A percentile compares a stretch with the other conserved stretches of the same genome.
phyloP scores from a whole-genome alignment of 805 yeast species.

The Clavispora phyllophila region DNA sequence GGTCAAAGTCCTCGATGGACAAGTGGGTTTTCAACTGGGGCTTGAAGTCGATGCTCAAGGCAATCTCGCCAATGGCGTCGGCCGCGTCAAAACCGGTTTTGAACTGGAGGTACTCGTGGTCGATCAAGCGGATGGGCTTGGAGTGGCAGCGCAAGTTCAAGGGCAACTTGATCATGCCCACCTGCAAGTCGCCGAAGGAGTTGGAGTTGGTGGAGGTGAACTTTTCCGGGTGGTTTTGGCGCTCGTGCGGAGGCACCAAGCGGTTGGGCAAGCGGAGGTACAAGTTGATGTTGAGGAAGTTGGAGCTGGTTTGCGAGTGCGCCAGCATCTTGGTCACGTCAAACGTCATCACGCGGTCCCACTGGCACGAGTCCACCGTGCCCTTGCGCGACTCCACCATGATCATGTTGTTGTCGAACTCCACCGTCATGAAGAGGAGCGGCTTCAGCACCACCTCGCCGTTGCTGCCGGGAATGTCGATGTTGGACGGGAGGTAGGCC shows the following conservation, averaged over 20 bases:
- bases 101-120: slow-evolving; percentile 47
- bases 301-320: slow-evolving; percentile 39
- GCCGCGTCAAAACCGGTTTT: slow-evolving; percentile 37
- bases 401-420: slow-evolving; percentile 91
- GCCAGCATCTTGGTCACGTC: slow-evolving; percentile 56
- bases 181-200: slow-evolving; percentile 60
- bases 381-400: slow-evolving; percentile 84
- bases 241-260: slow-evolving; percentile 42
- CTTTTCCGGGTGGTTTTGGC: slow-evolving; percentile 21
- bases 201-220: slow-evolving; percentile 32
- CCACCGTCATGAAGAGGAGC: slow-evolving; percentile 79
- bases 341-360: slow-evolving; percentile 86
- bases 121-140: slow-evolving; percentile 51
- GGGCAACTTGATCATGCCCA: slow-evolving; percentile 66
- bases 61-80: slow-evolving; percentile 47
- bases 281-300: slow-evolving; percentile 63
- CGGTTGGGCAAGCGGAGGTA: slow-evolving; percentile 74
- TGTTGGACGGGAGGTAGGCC: slow-evolving; percentile 43
- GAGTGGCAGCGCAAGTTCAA: slow-evolving; percentile 51
- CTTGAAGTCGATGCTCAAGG: slow-evolving; percentile 64
- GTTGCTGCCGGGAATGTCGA: slow-evolving; percentile 44
- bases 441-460: slow-evolving; percentile 52
- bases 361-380: slow-evolving; percentile 68
- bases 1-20: slow-evolving; percentile 85
- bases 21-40: slow-evolving; percentile 59